Base-by-base conservation (phyloP, 495 filamentous ascomycete genomes). In the Aspergillus saccharolyticus region DNA sequence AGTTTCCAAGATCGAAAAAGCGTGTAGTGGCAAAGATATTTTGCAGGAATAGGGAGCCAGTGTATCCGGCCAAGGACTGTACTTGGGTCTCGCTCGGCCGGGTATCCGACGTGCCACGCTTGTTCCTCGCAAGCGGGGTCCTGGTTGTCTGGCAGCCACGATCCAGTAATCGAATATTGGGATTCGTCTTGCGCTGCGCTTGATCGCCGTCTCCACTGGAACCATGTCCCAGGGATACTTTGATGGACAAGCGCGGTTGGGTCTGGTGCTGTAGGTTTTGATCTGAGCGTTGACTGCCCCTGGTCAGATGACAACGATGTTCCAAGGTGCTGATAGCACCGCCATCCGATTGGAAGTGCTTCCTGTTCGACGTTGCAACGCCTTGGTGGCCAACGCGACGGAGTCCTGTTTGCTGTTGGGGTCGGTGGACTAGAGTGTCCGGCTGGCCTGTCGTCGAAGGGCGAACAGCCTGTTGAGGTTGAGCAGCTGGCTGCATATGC, bases 1-100 rank as follows among this genome's bases (percentile, higher is more conserved):
- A 48, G 44, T 49, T 54, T 8, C 53, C 51, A 24, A 24, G 16
- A 51, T 55, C 56, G 58, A 54, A 60, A 30, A 59, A 43, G 3
- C 24, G 45, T 1, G 50, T 53, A 20, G 62, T 16, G 1, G 43
- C 25, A 25, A 8, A 22, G 6, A 52, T 28, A 5, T 9, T 56
- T 2, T 22, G 20, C 10, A 45, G 22, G 9, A 55, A 39, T 10
- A 25, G 42, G n/a, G 42, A 22, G 24, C 49, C 22, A 24, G 49
- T 51, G 24, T 17, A n/a, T 22, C 18, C 0, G 44, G 9, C 33
- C 2, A 39, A 4, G 39, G 47, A 20, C 4, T 39, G 52, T 18
- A 52, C 14, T 18, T 45, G 55, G 25, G 45, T 49, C 42, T 51
- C 24, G 47, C 46, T 46, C 10, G 33, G 33, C 33, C 14, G 33